Conservation (phyloP, 805 yeast genomes). For the Spathaspora hagerdaliae region DNA sequence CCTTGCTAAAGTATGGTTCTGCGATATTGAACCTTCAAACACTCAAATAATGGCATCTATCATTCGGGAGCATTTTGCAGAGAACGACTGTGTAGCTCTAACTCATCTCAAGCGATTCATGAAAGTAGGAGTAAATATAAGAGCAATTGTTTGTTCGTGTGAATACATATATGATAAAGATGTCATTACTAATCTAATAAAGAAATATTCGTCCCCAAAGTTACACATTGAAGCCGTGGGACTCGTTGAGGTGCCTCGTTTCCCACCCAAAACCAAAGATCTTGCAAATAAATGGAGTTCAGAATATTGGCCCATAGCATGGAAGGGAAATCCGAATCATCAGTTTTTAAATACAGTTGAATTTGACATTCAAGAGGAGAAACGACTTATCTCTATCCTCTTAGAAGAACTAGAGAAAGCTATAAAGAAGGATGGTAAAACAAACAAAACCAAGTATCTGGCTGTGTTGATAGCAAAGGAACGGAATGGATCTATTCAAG, state of each 20-base stretch:
- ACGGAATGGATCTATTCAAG: background rate
- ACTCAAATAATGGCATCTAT: constrained; percentile 23
- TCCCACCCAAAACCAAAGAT: constrained; percentile 71
- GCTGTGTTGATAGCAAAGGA: constrained; percentile 4
- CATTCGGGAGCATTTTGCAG: constrained; percentile 22
- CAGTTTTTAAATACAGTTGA: constrained; percentile 58
- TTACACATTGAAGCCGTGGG: constrained; percentile 8
- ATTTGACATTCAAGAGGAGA: constrained; percentile 45
- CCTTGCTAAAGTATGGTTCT: constrained; percentile 44
- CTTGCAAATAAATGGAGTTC: constrained; percentile 61
- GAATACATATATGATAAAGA: constrained; percentile 20
- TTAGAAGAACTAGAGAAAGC: constrained; percentile 1
- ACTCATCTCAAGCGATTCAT: constrained; percentile 54
- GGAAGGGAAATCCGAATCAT: constrained; percentile 89
- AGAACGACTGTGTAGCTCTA: constrained; percentile 22
- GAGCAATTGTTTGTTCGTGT: constrained; percentile 47
- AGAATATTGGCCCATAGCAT: constrained; percentile 79
- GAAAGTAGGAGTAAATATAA: constrained; percentile 26
- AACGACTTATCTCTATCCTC: constrained; percentile 17
- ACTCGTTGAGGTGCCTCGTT: constrained; percentile 46
- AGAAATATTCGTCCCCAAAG: background rate
- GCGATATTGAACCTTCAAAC: constrained; percentile 38
- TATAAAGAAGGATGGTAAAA: background rate
- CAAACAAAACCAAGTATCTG: background rate
- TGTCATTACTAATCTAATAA: background rate